These are phyloP conservation scores for Fusarium begoniae DNA, from an alignment of 2,329 filamentous ascomycete species.

Conservation along the genomic window DNA sequence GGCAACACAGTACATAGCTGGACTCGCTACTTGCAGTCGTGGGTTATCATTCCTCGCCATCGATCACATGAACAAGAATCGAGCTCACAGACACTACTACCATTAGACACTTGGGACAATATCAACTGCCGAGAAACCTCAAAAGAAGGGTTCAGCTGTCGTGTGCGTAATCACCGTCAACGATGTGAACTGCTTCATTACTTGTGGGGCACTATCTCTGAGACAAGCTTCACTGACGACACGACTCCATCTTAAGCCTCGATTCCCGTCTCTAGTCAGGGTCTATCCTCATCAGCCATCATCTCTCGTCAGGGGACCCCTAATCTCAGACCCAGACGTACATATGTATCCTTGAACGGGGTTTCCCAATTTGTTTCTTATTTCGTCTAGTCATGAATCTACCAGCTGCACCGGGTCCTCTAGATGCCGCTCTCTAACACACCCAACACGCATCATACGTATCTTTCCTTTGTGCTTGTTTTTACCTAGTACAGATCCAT, in stretches of 20 bases:
- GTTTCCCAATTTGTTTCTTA: conserved; percentile 15
- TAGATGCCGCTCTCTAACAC: conserved; percentile 23
- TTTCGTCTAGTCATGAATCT: conserved; percentile 39
- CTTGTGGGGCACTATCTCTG: conserved; percentile 21
- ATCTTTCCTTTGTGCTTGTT: conserved; percentile 3
- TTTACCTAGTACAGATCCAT: neutral
- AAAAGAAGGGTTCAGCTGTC: conserved; percentile 21
- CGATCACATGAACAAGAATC: conserved; percentile 3
- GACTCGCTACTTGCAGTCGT: neutral
- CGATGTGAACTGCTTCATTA: conserved; percentile 16
- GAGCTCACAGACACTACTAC: neutral
- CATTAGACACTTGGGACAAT: neutral
- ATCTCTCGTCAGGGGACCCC: conserved; percentile 1
- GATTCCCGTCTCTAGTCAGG: conserved; percentile 35
- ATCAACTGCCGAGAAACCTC: conserved; percentile 10
- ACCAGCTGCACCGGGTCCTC: conserved; percentile 7
- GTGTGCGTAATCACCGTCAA: conserved; percentile 24
- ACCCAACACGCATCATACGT: conserved; percentile 3
- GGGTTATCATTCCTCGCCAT: neutral
- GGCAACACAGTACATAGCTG: neutral
- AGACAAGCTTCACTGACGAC: conserved; percentile 29
- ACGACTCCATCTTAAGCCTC: conserved; percentile 26
- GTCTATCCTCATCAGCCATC: conserved; percentile 25
- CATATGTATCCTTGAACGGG: conserved; percentile 5
- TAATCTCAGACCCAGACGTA: conserved; percentile 5